Evolutionary conservation across 179 eudicot genomes (phyloP).

Genomic region (Kewa caespitosa): DNA sequence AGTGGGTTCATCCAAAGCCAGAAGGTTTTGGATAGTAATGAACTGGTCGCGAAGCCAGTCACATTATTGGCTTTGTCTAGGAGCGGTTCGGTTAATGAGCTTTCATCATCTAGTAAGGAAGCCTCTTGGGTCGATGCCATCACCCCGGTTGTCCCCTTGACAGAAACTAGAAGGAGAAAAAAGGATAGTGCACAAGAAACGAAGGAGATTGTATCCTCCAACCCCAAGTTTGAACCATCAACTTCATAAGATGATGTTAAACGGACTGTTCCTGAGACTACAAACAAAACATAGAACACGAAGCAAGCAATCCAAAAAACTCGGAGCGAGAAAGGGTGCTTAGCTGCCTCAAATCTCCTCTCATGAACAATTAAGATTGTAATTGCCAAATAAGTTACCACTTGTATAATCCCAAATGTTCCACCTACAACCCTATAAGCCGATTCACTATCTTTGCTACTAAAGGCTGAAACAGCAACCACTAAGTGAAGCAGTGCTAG

Average conservation of each 20-base stretch:
- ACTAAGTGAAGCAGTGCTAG: slow-evolving; percentile 35
- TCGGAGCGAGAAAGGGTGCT: slow-evolving; percentile 56
- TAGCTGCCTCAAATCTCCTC: slow-evolving; percentile 48
- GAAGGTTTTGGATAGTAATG: slow-evolving; percentile 64
- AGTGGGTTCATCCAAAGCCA: slow-evolving; percentile 94
- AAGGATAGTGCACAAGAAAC: slow-evolving; percentile 40
- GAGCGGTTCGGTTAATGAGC: slow-evolving; percentile 39
- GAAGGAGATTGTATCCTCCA: slow-evolving; percentile 49
- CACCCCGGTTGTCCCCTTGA: slow-evolving; percentile 66
- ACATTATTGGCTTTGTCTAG: slow-evolving; percentile 46
- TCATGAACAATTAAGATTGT: slow-evolving; percentile 49
- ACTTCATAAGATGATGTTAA: slow-evolving; percentile 27
- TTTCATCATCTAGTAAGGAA: slow-evolving; percentile 26
- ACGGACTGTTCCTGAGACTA: slow-evolving; percentile 44
- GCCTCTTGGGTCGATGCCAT: slow-evolving; percentile 21
- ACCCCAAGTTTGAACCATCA: slow-evolving; percentile 26
- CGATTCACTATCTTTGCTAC: slow-evolving; percentile 21
- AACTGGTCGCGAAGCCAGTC: slow-evolving; percentile 63
- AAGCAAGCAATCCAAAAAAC: slow-evolving; percentile 56
- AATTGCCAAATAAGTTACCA: slow-evolving; percentile 44
- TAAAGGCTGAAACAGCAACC: slow-evolving; percentile 39
- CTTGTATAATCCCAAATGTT: slow-evolving; percentile 61
- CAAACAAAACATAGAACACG: slow-evolving; percentile 41
- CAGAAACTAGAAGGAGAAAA: slow-evolving; percentile 43
- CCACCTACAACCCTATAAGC: slow-evolving; percentile 55